These are phyloP conservation scores for Penicillium riverlandense DNA, from an alignment of 495 filamentous ascomycete species.

Conservation along the genomic window DNA sequence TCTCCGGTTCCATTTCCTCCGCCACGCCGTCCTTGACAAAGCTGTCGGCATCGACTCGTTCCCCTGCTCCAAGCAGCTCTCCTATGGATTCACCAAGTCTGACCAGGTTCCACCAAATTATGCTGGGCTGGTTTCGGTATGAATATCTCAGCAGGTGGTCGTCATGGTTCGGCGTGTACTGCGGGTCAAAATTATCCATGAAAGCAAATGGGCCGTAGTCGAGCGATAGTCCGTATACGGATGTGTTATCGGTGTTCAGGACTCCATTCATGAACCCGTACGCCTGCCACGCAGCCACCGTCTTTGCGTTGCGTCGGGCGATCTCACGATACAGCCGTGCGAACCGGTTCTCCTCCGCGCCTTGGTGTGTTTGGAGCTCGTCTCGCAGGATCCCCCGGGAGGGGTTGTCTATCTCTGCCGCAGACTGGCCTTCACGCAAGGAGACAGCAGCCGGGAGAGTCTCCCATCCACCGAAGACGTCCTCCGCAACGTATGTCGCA, in stretches of 20 bases:
- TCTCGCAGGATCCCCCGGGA: slow-evolving; percentile 45
- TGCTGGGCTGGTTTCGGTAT: slow-evolving; percentile 88
- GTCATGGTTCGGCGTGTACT: slow-evolving; percentile 95
- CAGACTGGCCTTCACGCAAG: slow-evolving; percentile 15
- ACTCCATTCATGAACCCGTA: slow-evolving; percentile 99
- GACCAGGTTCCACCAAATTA: slow-evolving; percentile 99
- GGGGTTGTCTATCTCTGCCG: slow-evolving; percentile 37
- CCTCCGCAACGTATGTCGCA: slow-evolving; percentile 74
- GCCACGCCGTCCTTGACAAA: slow-evolving; percentile 68
- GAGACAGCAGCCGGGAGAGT: slow-evolving; percentile 54
- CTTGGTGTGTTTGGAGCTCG: slow-evolving; percentile 54
- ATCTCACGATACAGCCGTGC: slow-evolving; percentile 83
- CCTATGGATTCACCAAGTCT: slow-evolving; percentile 85
- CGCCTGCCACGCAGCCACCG: slow-evolving; percentile 90
- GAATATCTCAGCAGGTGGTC: slow-evolving; percentile 80
- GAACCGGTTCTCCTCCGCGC: slow-evolving; percentile 75
- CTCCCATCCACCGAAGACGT: slow-evolving; percentile 81
- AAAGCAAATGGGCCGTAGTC: slow-evolving; percentile 97
- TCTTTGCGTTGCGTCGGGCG: slow-evolving; percentile 74
- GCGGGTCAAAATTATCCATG: slow-evolving; percentile 89
- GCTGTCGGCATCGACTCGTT: slow-evolving; percentile 54
- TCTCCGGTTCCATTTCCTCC: slow-evolving; percentile 55
- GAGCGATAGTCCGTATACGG: slow-evolving; percentile 76
- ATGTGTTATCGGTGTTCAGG: slow-evolving; percentile 94
- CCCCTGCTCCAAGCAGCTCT: slow-evolving; percentile 74